These are phyloP conservation scores for Microascus cirrosus DNA, from an alignment of 2,329 filamentous ascomycete genomes.

Conservation along the genomic window DNA sequence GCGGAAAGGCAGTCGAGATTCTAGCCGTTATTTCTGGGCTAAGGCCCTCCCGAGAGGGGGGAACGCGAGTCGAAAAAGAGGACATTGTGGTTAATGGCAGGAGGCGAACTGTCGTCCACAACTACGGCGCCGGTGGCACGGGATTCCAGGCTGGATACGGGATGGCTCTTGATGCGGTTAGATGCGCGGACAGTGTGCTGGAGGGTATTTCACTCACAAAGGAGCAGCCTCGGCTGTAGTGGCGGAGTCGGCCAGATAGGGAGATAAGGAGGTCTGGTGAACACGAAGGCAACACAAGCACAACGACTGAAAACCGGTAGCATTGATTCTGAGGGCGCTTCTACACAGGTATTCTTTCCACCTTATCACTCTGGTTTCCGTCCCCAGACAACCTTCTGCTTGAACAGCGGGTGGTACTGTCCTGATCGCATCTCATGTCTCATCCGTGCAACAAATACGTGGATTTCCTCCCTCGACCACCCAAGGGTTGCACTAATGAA, in stretches of 20 bases:
- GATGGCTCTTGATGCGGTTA: constrained; percentile 24
- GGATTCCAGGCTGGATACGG: constrained; percentile 31
- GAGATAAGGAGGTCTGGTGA: too few species aligned
- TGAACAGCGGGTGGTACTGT: constrained; percentile 24
- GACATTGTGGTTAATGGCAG: constrained; percentile 12
- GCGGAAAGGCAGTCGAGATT: constrained; percentile 13
- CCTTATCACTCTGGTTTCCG: neutral
- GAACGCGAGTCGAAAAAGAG: constrained; percentile 31
- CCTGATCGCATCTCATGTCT: constrained; percentile 15
- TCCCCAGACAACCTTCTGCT: constrained; percentile 18
- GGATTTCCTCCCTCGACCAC: constrained; percentile 13
- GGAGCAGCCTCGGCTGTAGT: neutral
- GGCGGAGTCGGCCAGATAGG: too few species aligned
- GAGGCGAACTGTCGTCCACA: constrained; percentile 21
- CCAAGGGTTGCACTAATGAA: constrained; percentile 11
- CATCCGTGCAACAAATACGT: constrained; percentile 19
- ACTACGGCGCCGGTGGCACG: constrained; percentile 33
- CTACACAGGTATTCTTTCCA: too few species aligned
- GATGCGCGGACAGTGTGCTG: constrained; percentile 16
- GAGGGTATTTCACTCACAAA: neutral
- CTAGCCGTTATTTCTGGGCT: constrained; percentile 20
- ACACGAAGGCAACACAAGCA: too few species aligned
- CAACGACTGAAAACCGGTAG: too few species aligned
- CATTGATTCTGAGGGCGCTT: too few species aligned
- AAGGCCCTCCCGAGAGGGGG: constrained; percentile 25